Percentiles rank a stretch among this genome's conserved stretches.
These are phyloP conservation scores for Metroxylon sagu DNA, from an alignment of 176 grass and related monocot species.

Conservation along the genomic window DNA sequence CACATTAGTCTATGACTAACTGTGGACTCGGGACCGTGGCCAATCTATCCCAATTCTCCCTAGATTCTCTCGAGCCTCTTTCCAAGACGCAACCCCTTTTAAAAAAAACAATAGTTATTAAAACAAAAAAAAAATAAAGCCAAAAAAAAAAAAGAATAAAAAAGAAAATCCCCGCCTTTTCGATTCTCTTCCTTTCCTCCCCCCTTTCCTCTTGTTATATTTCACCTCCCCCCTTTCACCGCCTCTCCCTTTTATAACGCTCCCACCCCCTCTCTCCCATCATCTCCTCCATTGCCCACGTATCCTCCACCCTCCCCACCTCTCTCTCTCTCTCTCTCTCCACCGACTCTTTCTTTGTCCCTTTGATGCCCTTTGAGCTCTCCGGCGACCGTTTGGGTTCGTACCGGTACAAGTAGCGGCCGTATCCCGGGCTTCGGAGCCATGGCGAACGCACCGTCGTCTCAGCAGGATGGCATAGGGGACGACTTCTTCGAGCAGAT, in stretches of 20 bases:
- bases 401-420: too few relatives aligned
- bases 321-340: too few relatives aligned
- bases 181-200: background rate
- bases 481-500: constrained; percentile 96
- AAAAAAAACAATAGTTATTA: background rate
- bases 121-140: background rate
- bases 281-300: too few relatives aligned
- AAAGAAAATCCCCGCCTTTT: background rate
- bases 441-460: constrained; percentile 61
- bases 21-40: too few relatives aligned
- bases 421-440: background rate
- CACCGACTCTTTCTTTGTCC: background rate
- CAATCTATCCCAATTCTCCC: too few relatives aligned
- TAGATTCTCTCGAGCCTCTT: background rate
- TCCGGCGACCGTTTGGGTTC: too few relatives aligned
- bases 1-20: too few relatives aligned
- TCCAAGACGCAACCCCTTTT: background rate
- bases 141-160: background rate
- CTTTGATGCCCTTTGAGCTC: background rate
- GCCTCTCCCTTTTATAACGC: background rate
- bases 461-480: constrained; percentile 28
- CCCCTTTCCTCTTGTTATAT: background rate
- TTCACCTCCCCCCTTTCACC: background rate
- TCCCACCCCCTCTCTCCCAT: background rate
- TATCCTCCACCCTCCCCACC: too few relatives aligned